Conservation (phyloP, 176 grass and related monocot species). For the Echinochloa phyllopogon region DNA sequence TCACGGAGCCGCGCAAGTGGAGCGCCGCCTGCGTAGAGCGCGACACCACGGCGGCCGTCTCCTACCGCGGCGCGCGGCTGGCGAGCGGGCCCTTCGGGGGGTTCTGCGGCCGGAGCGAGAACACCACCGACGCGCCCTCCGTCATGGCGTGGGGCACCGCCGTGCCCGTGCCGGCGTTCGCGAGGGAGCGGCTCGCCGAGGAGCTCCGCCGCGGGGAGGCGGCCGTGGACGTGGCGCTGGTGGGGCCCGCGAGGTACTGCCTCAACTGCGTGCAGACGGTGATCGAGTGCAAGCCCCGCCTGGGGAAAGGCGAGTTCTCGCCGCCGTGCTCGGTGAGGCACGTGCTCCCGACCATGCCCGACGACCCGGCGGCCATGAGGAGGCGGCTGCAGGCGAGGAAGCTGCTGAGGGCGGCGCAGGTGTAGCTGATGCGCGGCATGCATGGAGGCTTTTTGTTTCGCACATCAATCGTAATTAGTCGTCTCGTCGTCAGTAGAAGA, state of each 20-base stretch:
- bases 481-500: neutral
- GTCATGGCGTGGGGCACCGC: constrained; percentile 57
- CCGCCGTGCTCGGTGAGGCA: constrained; percentile 15
- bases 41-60: constrained; percentile 29
- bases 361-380: neutral
- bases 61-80: constrained; percentile 36
- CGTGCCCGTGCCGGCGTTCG: constrained; percentile 32
- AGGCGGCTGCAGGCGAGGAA: neutral
- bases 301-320: constrained; percentile 28
- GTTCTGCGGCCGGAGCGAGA: constrained; percentile 41
- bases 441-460: neutral
- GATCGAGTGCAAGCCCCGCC: constrained; percentile 32
- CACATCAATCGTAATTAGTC: neutral
- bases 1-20: constrained; percentile 30
- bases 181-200: constrained; percentile 19
- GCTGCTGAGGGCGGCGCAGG: neutral
- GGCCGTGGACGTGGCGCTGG: constrained; percentile 17
- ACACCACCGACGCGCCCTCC: constrained; percentile 13
- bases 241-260: neutral
- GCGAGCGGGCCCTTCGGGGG: constrained; percentile 23
- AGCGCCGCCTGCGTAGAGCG: constrained; percentile 18
- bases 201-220: constrained; percentile 38
- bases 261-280: neutral
- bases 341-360: neutral
- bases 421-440: neutral